Base-by-base conservation (phyloP, 257 asterid species). In the Scutellaria barbata region DNA sequence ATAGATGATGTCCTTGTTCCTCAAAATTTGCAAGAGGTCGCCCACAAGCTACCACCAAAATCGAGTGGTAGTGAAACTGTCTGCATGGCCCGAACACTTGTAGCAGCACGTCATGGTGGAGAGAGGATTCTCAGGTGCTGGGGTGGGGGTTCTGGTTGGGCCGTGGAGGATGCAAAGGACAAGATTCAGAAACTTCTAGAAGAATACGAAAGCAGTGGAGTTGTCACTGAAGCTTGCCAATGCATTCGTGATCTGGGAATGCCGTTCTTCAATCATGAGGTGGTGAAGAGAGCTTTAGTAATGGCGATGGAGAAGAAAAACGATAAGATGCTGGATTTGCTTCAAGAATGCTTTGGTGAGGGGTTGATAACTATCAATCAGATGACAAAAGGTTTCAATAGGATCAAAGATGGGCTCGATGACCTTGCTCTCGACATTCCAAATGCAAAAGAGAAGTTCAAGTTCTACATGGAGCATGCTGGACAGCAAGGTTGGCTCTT, bases 241-340 rank as follows among this genome's bases (percentile, higher is more conserved):
- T 95, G 99, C 80, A 95, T 95, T 18, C 92, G 98, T 1, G 99
- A 95, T 59, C 78, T 95, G 39, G 90, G 74, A 13, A 92, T 95
- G 99, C 94, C 98, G 4, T 95, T 95, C 72, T 95, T 95, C 84
- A 85, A 90, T 46, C 99, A 95, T 25, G 99, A 95, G 73, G 99
- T 95, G 68, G 99, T 95, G 87, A 95, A 95, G 87, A 95, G 81
- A 59, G 97, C 98, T 11, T 68, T 95, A 70, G 98, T 95, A n/a
- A 95, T 95, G 99, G 98, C 98, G 0, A 95, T 95, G 99, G 99
- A 95, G 89, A 92, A 95, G 98, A 95, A 91, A 68, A 95, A 92
- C 17, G 97, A 95, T 50, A 76, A 95, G 84, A 86, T 95, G 85
- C 88, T 95, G 76, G 86, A 82, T 42, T 60, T 95, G 82, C 89